These are phyloP conservation scores for Claviceps paspali DNA, from an alignment of 2,329 filamentous ascomycete species.

Conservation along the genomic window DNA sequence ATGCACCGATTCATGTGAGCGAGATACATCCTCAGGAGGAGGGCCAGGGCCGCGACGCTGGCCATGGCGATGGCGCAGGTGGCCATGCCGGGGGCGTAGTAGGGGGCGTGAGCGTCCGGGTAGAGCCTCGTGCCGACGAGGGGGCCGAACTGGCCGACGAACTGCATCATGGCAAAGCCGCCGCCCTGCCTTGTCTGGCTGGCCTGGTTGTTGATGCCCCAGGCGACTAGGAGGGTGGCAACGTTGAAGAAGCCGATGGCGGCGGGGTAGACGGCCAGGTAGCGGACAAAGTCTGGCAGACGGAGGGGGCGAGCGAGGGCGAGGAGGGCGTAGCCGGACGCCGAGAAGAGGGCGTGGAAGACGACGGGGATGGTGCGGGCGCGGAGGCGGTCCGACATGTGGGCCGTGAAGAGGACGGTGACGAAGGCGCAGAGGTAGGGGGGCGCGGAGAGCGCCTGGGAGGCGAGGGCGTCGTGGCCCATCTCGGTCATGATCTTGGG, in stretches of 20 bases:
- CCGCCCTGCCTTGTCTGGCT: conserved; percentile 54
- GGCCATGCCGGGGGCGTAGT: conserved; percentile 47
- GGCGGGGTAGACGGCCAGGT: conserved; percentile 65
- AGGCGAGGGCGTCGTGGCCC: conserved; percentile 51
- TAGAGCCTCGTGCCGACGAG: conserved; percentile 53
- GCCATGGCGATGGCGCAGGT: conserved; percentile 49
- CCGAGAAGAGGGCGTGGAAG: conserved; percentile 51
- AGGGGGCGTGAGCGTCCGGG: conserved; percentile 42
- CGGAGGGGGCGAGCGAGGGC: conserved; percentile 36
- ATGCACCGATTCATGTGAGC: conserved; percentile 32
- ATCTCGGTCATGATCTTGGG: conserved; percentile 65
- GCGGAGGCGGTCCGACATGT: conserved; percentile 51
- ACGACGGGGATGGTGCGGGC: conserved; percentile 53
- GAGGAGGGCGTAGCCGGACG: conserved; percentile 43
- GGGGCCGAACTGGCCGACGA: conserved; percentile 69
- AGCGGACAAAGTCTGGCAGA: conserved; percentile 38
- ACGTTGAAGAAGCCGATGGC: conserved; percentile 69
- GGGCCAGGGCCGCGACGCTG: conserved; percentile 39
- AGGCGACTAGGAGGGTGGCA: conserved; percentile 72
- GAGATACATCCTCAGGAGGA: conserved; percentile 37
- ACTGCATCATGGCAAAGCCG: conserved; percentile 66
- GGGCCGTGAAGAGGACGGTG: conserved; percentile 55
- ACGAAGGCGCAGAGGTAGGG: conserved; percentile 67
- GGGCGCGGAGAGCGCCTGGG: conserved; percentile 68
- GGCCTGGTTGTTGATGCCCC: conserved; percentile 76